Percentiles rank a stretch among this genome's conserved stretches.
These are phyloP conservation scores for Nemania abortiva DNA, from an alignment of 2,329 filamentous ascomycete species.

Conservation along the genomic window DNA sequence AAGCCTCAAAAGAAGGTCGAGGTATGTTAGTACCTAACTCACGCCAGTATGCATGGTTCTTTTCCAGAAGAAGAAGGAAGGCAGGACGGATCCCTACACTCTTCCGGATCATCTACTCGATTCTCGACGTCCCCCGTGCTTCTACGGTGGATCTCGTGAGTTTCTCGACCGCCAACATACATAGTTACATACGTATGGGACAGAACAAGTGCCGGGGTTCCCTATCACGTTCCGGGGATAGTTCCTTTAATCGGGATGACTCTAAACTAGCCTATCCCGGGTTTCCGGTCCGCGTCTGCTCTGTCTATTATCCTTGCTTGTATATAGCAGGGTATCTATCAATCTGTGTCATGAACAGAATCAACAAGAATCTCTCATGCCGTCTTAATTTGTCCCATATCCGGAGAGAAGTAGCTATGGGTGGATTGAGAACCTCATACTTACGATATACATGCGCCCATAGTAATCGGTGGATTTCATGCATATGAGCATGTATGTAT, in stretches of 20 bases:
- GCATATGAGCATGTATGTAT: conserved; percentile 10
- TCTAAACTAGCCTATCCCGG: conserved; percentile 11
- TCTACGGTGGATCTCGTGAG: no score
- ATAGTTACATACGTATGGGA: no score
- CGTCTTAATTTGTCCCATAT: not conserved
- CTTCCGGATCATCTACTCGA: not conserved
- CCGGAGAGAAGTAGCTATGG: not conserved
- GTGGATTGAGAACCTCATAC: not conserved
- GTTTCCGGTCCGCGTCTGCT: conserved; percentile 6
- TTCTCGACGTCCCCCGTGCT: not conserved
- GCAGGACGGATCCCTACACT: not conserved
- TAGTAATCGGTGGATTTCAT: conserved; percentile 21
- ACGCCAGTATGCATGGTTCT: not conserved
- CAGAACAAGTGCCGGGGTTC: not conserved
- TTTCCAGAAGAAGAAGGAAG: conserved; percentile 4
- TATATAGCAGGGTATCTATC: not conserved
- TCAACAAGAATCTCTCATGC: not conserved
- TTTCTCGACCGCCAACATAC: no score
- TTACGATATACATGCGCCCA: not conserved
- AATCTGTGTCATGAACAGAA: not conserved
- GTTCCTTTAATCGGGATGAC: conserved; percentile 1
- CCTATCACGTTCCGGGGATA: conserved; percentile 3
- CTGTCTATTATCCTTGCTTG: not conserved
- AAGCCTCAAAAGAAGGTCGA: not conserved
- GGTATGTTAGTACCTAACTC: not conserved